Evolutionary conservation across 177 flowering plant genomes (phyloP), one percentile per base, ranked within the genome.

Genomic region (Vitis hybrid): DNA sequence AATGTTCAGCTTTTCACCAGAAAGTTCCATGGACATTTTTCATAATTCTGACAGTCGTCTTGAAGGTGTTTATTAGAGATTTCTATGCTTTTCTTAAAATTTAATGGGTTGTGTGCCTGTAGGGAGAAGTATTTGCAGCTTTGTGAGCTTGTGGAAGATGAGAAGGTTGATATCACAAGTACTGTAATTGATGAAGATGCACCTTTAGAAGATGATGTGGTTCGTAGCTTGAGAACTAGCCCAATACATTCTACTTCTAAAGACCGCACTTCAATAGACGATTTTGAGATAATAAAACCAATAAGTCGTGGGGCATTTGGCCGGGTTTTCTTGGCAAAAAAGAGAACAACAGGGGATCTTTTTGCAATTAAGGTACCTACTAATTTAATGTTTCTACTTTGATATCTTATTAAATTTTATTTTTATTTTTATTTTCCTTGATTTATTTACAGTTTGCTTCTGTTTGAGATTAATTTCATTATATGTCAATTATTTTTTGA

Each of bases 231-330:
- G 80, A 86, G 97, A 76, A 85, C 97, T 50, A 92, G 97, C 73
- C 98, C 99, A 45, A 71, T 85, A 56, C 94, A 93, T 81, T 67
- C 91, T 67, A 45, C 74, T 48, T 72, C 89, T 31, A 93, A 85
- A 80, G 99, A 96, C 67, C 92, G 99, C n/a, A 96, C 99, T 16
- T 88, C 99, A 10, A 96, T 96, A 64, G 99, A 96, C 79, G 97
- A 93, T 82, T 96, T 96, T 86, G 98, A 92, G 80, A 96, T 96
- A 68, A 96, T 96, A 68, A 96, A 94, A 75, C 99, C 99, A 60
- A 96, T 96, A 12, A 96, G 99, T 74, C 95, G 99, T 74, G 99
- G 99, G 52, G 97, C 99, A 51, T 96, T 93, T 87, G 99, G 99
- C 22, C 87, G 99, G 64, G 99, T 96, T 67, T 96, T 96, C 77